Percentiles rank a stretch among this genome's conserved stretches.
phyloP scores from a whole-genome alignment of 345 rosid genomes.

The Dipteronia sinensis region DNA sequence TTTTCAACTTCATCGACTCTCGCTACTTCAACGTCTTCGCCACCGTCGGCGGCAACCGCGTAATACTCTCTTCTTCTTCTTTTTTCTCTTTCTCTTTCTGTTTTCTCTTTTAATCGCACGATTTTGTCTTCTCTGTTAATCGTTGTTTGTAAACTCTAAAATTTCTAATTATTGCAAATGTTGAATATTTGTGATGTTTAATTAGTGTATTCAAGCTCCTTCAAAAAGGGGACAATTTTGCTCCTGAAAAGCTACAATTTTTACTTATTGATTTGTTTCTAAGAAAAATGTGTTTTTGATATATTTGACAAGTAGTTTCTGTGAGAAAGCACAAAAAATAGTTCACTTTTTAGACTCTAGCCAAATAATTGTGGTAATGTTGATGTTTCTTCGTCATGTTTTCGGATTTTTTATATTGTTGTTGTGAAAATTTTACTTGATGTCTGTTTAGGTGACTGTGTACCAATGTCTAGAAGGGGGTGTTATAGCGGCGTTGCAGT shows the following conservation, averaged over 20 bases:
- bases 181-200: background rate
- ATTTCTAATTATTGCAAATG: background rate
- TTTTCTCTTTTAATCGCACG: background rate
- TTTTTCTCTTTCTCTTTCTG: background rate
- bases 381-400: background rate
- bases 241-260: background rate
- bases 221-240: background rate
- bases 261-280: no score
- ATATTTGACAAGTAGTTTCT: background rate
- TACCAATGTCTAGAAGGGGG: conserved; percentile 97
- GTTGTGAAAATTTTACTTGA: conserved; percentile 9
- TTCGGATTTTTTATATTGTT: background rate
- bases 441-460: conserved; percentile 67
- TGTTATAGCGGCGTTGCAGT: conserved; percentile 74
- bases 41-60: conserved; percentile 96
- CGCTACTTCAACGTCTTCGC: conserved; percentile 92
- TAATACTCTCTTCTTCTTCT: conserved; percentile 5
- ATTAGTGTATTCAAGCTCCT: conserved; percentile 11
- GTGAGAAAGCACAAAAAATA: no score
- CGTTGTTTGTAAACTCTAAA: background rate
- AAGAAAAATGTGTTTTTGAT: background rate
- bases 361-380: background rate
- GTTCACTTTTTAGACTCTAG: no score
- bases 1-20: conserved; percentile 91
- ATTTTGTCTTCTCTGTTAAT: background rate